phyloP scores from a whole-genome alignment of 2,329 filamentous ascomycete species.

The Microsporum audouinii region DNA sequence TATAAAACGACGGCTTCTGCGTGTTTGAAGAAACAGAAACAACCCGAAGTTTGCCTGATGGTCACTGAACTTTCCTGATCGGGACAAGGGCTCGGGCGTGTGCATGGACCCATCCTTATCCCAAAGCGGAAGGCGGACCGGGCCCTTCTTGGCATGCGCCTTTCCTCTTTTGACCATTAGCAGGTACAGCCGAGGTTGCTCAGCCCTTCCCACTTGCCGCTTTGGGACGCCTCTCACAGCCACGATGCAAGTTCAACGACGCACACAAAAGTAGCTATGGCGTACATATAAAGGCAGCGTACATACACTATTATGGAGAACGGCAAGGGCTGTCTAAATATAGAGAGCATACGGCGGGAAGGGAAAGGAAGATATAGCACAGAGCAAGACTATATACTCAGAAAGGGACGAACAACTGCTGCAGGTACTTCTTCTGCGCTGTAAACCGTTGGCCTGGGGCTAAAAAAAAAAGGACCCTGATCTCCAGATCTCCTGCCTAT shows the following conservation, averaged over 20 bases:
- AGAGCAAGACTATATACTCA: not conserved
- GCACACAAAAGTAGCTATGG: not conserved
- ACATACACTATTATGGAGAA: not conserved
- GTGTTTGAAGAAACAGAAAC: too few species aligned
- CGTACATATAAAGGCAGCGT: not conserved
- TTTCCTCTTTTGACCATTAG: not conserved
- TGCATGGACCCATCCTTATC: not conserved
- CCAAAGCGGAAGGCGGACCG: conserved; percentile 1
- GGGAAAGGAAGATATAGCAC: not conserved
- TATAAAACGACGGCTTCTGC: too few species aligned
- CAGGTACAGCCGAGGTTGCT: conserved; percentile 1
- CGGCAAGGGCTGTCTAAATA: not conserved
- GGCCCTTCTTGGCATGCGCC: not conserved
- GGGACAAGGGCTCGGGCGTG: not conserved
- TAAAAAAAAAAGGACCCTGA: not conserved
- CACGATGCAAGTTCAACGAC: not conserved
- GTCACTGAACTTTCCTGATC: not conserved
- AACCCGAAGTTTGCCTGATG: not conserved
- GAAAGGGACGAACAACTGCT: not conserved
- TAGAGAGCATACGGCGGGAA: not conserved
- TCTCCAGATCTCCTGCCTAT: not conserved
- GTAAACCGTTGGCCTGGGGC: not conserved
- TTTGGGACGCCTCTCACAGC: not conserved
- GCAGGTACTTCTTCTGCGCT: not conserved
- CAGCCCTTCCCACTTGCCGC: conserved; percentile 3